Evolutionary conservation across 164 flowering plant species (phyloP).

Genomic region (Umbilicus rupestris): DNA sequence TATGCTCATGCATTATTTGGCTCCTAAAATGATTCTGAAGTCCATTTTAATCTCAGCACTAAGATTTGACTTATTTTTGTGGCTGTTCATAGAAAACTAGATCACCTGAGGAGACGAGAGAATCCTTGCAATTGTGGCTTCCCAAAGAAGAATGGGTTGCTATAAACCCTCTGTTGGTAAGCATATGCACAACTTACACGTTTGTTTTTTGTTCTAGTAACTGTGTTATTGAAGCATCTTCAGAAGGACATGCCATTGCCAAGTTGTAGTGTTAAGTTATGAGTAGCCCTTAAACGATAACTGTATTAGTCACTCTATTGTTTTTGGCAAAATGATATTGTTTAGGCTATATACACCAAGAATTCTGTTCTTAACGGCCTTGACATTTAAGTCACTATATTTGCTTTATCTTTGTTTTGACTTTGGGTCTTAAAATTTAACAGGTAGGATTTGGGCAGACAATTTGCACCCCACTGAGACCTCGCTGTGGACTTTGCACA

Average conservation of each 20-base stretch:
- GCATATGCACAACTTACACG: constrained; percentile 6
- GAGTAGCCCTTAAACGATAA: background rate
- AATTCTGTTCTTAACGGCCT: background rate
- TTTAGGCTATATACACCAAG: background rate
- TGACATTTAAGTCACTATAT: background rate
- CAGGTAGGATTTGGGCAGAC: constrained; percentile 99
- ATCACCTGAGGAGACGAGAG: constrained; percentile 89
- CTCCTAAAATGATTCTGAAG: background rate
- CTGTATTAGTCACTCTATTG: background rate
- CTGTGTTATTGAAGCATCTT: background rate
- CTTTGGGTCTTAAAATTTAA: constrained; percentile 9
- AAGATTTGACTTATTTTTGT: background rate
- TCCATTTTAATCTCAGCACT: background rate
- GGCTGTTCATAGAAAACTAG: constrained; percentile 49
- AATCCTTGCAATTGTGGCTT: constrained; percentile 76
- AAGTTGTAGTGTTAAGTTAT: background rate
- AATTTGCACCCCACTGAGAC: constrained; percentile 81
- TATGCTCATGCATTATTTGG: background rate
- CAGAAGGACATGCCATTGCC: background rate
- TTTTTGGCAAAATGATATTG: background rate
- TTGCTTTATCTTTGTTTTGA: background rate
- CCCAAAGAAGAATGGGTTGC: constrained; percentile 95
- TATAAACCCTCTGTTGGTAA: constrained; percentile 91
- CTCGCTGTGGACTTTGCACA: constrained; percentile 62
- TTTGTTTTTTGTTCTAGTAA: background rate